phyloP scores from a whole-genome alignment of 2,329 filamentous ascomycete genomes.

The Pseudocercospora eumusae region DNA sequence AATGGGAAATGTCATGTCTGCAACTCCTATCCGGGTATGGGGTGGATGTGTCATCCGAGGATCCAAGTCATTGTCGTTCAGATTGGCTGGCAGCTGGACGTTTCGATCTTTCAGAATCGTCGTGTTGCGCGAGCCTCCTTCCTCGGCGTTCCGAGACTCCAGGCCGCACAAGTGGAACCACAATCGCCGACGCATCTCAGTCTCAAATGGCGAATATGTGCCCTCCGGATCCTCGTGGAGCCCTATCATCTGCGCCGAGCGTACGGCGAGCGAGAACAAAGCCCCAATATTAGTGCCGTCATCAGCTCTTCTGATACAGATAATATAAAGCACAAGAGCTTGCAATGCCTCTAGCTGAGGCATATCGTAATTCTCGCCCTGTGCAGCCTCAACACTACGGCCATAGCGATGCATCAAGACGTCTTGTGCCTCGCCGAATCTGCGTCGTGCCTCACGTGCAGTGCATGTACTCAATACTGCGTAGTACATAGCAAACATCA shows the following conservation, averaged over 20 bases:
- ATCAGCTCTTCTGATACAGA: slow-evolving; percentile 26
- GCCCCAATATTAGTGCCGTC: slow-evolving; percentile 22
- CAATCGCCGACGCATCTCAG: slow-evolving; percentile 28
- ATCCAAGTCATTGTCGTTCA: slow-evolving; percentile 35
- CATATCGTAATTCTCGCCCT: slow-evolving; percentile 24
- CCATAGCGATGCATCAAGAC: slow-evolving; percentile 26
- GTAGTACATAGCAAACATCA: slow-evolving; percentile 34
- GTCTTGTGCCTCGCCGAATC: slow-evolving; percentile 31
- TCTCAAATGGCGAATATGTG: slow-evolving; percentile 26
- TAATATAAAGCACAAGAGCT: slow-evolving; percentile 30
- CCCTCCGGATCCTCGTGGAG: slow-evolving; percentile 25
- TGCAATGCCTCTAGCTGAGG: slow-evolving; percentile 29
- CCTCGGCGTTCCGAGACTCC: slow-evolving; percentile 34
- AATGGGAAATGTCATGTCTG: slow-evolving; percentile 31
- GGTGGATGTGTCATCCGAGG: slow-evolving; percentile 26
- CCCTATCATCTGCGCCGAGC: slow-evolving; percentile 28
- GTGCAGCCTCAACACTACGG: slow-evolving; percentile 21
- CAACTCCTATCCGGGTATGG: slow-evolving; percentile 26
- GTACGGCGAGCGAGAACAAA: slow-evolving; percentile 28
- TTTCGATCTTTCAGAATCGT: slow-evolving; percentile 29
- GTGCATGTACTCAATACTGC: slow-evolving; percentile 33
- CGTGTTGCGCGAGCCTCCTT: slow-evolving; percentile 24
- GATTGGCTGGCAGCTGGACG: slow-evolving; percentile 30
- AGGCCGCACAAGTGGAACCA: slow-evolving; percentile 33
- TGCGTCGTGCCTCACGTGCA: slow-evolving; percentile 26